Base-by-base conservation (phyloP, 495 filamentous ascomycete species). In the Penicilliopsis zonata region DNA sequence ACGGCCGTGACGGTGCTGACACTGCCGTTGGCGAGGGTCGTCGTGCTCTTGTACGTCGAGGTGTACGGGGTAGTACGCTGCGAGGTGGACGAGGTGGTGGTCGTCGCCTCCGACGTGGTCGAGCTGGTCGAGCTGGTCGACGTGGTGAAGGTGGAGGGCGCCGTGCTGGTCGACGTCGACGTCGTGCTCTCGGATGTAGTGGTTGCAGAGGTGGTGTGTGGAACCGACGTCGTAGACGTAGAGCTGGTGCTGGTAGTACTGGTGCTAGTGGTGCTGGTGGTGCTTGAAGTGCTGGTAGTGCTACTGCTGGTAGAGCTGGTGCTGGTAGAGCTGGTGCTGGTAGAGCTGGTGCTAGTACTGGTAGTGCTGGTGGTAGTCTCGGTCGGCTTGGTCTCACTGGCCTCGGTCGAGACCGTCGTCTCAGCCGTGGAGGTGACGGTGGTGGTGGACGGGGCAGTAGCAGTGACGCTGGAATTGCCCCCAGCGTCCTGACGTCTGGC, bases 21-120 rank as follows among this genome's bases (percentile, higher is more conserved):
- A n/a, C 48, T 53, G 28, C 66, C 84, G 46, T 96, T 80, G 14
- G 88, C 70, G 2, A 87, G 74, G 36, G 80, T 85, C 49, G 76
- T 76, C 25, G 57, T 65, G 26, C 49, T 55, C 32, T 59, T 42
- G 46, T 43, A 49, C 31, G 44, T 47, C 9, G 39, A 44, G 18
- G 46, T 52, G 33, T 55, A 43, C 14, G 62, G 48, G 16, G 47
- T 40, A 1, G 44, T 38, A 10, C 44, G 22, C 17, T 37, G 32
- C 19, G 61, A 33, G 24, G 55, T 42, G n/a, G 49, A 44, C 4
- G 56, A 32, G 19, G 57, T 47, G 15, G 54, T 39, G 7, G 52
- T 43, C 14, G 8, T 50, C 43, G 5, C 4, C 25, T 27, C 5
- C 4, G 57, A 41, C 18, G 47, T 43, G 17, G 46, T 46, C 5